These are phyloP conservation scores for Atkinsonella hypoxylon DNA, from an alignment of 2,329 filamentous ascomycete species.

Conservation along the genomic window DNA sequence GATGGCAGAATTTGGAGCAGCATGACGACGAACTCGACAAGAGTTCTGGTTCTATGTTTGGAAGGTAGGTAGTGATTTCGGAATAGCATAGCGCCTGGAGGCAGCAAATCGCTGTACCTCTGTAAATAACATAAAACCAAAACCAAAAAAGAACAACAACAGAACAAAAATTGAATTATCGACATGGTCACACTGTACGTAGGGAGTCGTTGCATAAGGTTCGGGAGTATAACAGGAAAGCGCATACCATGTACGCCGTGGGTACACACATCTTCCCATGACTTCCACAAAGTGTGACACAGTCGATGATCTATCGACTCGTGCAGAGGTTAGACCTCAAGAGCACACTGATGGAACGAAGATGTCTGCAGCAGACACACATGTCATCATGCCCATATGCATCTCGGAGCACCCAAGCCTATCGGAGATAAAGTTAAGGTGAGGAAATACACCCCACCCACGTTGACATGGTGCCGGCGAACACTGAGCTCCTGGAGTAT, in stretches of 20 bases:
- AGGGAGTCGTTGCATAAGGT: neutral
- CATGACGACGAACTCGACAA: constrained; percentile 4
- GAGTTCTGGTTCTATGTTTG: neutral
- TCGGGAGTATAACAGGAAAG: neutral
- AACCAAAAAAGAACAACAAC: neutral
- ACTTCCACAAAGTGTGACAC: neutral
- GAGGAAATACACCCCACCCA: no score
- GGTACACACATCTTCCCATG: neutral
- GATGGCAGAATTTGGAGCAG: neutral
- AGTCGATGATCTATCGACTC: no score
- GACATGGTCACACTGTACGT: neutral
- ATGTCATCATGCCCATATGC: no score
- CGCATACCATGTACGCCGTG: neutral
- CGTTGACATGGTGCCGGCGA: no score
- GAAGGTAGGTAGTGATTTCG: neutral
- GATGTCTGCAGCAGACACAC: no score
- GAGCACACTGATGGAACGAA: no score
- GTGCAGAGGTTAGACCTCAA: no score
- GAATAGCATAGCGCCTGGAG: constrained; percentile 5
- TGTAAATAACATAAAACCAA: neutral
- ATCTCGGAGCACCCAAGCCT: no score
- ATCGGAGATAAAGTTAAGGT: no score
- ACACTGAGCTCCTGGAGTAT: no score
- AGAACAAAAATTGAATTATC: neutral
- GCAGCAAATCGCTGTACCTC: constrained; percentile 6